Evolutionary conservation across 2,329 filamentous ascomycete genomes (phyloP).

Genomic region (Phoma herbarum): DNA sequence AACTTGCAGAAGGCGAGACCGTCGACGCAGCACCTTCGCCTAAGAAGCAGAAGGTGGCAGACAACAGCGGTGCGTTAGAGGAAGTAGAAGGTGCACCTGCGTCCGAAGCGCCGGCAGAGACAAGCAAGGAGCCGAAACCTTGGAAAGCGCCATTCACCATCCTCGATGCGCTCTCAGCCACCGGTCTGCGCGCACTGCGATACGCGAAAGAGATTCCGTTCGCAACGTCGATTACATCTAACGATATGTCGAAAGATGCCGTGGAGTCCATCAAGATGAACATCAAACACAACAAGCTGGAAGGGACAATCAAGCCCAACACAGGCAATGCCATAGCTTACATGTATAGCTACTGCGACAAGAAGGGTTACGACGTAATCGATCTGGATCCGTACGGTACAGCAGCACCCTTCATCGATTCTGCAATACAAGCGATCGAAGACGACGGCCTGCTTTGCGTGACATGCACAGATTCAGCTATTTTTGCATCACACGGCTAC

Average conservation of each 20-base stretch:
- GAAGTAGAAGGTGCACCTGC: slow-evolving; percentile 5
- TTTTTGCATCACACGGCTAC: slow-evolving; percentile 94
- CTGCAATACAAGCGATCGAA: slow-evolving; percentile 84
- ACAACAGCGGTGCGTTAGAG: slow-evolving; percentile 26
- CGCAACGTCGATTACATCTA: slow-evolving; percentile 81
- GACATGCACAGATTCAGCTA: slow-evolving; percentile 94
- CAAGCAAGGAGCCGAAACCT: slow-evolving; percentile 21
- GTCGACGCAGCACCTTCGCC: slow-evolving; percentile 21
- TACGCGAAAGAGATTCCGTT: slow-evolving; percentile 93
- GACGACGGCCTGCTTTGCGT: slow-evolving; percentile 93
- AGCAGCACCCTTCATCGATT: slow-evolving; percentile 90
- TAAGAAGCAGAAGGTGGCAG: slow-evolving; percentile 40
- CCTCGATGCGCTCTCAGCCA: slow-evolving; percentile 92
- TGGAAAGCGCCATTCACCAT: slow-evolving; percentile 63
- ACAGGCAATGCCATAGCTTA: slow-evolving; percentile 86
- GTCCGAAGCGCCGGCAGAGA: slow-evolving; percentile 3
- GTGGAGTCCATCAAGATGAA: slow-evolving; percentile 85
- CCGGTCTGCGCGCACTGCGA: slow-evolving; percentile 86
- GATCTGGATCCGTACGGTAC: slow-evolving; percentile 97
- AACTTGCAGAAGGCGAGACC: slow-evolving; percentile 30
- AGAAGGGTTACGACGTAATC: slow-evolving; percentile 81
- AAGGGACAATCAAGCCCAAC: slow-evolving; percentile 74
- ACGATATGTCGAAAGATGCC: slow-evolving; percentile 83
- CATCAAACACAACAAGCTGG: slow-evolving; percentile 80
- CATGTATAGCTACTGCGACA: slow-evolving; percentile 81